These are phyloP conservation scores for Suillus occidentalis DNA, from an alignment of 768 basidiomycete species.

Conservation along the genomic window DNA sequence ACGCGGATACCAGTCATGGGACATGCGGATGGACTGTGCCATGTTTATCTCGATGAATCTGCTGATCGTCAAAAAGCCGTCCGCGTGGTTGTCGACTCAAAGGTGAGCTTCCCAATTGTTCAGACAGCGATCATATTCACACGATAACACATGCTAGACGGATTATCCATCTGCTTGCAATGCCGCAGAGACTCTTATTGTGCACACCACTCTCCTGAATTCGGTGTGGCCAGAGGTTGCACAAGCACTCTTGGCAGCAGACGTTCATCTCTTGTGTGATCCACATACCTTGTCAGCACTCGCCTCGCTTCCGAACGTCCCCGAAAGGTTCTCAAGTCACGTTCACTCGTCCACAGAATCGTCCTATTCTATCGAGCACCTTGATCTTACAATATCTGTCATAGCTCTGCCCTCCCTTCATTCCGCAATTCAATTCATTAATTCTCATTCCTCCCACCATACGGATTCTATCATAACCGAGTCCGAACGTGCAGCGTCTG, in stretches of 20 bases:
- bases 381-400: conserved; percentile 83
- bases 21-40: conserved; percentile 95
- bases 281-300: conserved; percentile 58
- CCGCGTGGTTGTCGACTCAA: conserved; percentile 84
- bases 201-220: conserved; percentile 71
- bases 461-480: conserved; percentile 94
- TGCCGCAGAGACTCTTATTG: conserved; percentile 82
- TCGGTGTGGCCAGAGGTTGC: conserved; percentile 86
- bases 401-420: conserved; percentile 67
- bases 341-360: conserved; percentile 53
- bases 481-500: conserved; percentile 56
- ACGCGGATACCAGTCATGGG: conserved; percentile 98
- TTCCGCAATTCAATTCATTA: conserved; percentile 85
- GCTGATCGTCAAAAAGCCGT: conserved; percentile 80
- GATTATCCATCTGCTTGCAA: conserved; percentile 98
- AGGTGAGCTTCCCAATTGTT: conserved; percentile 49
- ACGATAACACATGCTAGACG: conserved; percentile 45
- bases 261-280: conserved; percentile 84
- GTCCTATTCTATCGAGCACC: conserved; percentile 86
- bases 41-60: conserved; percentile 82
- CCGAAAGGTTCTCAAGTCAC: conserved; percentile 42
- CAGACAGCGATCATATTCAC: conserved; percentile 3
- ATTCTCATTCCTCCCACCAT: conserved; percentile 91
- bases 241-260: conserved; percentile 59
- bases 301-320: conserved; percentile 33